Evolutionary conservation across 2,329 filamentous ascomycete species (phyloP), one percentile per base, ranked within the genome.

Genomic region (Xylariaceae sp.): DNA sequence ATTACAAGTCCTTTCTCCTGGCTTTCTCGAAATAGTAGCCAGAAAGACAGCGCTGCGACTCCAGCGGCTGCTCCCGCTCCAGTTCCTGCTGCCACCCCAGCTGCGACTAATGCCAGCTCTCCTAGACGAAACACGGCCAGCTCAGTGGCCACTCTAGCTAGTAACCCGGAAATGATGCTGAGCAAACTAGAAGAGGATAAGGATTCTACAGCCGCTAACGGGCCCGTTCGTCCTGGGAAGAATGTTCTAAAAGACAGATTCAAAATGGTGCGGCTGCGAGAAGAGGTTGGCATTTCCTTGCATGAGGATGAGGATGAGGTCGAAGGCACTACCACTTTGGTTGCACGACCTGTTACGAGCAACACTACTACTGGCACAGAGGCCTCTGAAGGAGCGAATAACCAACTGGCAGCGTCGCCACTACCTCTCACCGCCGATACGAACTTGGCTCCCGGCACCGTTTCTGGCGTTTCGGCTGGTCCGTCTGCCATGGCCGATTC

Each of bases 1-100:
- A 82, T 95, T 57, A 92, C 90, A 7, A 90, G 90, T 66, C 90
- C 89, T n/a, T 95, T 96, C 68, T 85, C 90, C 45, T 93, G 90
- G 87, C 81, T 95, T 45, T 90, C 90, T 37, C 80, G 90, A 66
- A 87, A 81, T 72, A 83, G 85, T 9, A 80, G 81, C 42, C 77
- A 80, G 3, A 81, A 82, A 64, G 80, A 84, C 7, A 68, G 71
- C 17, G 72, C 78, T 48, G 80, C 83, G 55, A 81, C 85, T 10
- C 81, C 83, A 4, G 81, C 88, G n/a, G 51, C 62, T 13, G 45
- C 68, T 69, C 23, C 23, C 23, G 23, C 23, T 30, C 23, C 23
- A 30, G 23, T 30, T 30, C 23, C 23, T 30, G 23, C 23, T 30
- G 23, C 5, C 23, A 81, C 85, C 10, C 81, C 83, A 4, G 81